Conservation (phyloP, 2,329 filamentous ascomycete genomes). For the Clonostachys solani region DNA sequence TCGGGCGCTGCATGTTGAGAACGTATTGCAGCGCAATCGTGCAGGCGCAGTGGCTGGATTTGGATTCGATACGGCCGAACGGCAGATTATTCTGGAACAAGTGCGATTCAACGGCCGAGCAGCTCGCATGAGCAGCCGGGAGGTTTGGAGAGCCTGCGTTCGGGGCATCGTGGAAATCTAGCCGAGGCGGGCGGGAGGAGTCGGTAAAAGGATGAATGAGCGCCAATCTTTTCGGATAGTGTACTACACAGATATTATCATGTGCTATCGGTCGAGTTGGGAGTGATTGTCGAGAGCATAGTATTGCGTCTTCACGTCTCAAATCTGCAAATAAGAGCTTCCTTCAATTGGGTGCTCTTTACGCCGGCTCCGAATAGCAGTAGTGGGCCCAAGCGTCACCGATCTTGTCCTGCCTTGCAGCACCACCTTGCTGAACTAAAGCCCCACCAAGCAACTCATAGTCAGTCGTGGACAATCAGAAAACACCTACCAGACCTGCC, state of each 20-base stretch:
- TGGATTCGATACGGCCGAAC: neutral
- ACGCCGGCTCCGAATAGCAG: too few species aligned
- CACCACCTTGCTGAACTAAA: too few species aligned
- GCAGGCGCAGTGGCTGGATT: too few species aligned
- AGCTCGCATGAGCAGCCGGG: slow-evolving; percentile 27
- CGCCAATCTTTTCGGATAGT: too few species aligned
- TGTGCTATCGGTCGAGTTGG: too few species aligned
- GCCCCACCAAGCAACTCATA: neutral
- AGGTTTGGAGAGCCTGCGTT: slow-evolving; percentile 18
- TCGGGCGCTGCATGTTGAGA: slow-evolving; percentile 20
- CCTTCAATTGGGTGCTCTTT: too few species aligned
- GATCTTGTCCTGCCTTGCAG: neutral
- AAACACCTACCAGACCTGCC: neutral
- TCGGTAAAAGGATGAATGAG: too few species aligned
- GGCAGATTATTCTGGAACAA: slow-evolving; percentile 11
- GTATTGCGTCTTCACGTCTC: too few species aligned
- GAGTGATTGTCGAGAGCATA: too few species aligned
- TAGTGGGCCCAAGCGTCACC: neutral
- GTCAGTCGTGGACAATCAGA: neutral
- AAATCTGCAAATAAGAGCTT: too few species aligned
- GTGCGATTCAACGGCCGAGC: slow-evolving; percentile 16
- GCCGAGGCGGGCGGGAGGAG: neutral
- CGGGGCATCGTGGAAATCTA: neutral
- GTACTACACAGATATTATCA: too few species aligned
- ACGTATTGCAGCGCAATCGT: slow-evolving; percentile 1